A percentile compares a stretch with the other conserved stretches of the same genome.
Conservation (phyloP, 768 basidiomycete genomes). For the Coprinopsis marcescibilis region DNA sequence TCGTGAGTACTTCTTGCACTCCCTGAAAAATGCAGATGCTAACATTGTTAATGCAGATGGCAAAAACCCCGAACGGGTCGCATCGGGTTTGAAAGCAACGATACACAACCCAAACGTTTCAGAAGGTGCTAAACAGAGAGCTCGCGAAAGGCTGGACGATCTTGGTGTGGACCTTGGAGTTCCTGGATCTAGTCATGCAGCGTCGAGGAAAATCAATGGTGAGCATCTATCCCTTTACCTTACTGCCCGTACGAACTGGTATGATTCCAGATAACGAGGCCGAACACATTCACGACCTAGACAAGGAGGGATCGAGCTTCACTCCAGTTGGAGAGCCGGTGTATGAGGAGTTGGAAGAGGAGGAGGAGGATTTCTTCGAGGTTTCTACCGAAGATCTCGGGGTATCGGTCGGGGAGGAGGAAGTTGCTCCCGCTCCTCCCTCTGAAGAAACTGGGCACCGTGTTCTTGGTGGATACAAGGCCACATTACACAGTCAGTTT, state of each 20-base stretch:
- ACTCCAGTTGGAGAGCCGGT: no score
- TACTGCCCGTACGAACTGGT: neutral
- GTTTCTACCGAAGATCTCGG: neutral
- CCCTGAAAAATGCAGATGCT: neutral
- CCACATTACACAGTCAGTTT: slow-evolving; percentile 22
- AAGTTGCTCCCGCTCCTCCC: neutral
- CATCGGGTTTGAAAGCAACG: slow-evolving; percentile 53
- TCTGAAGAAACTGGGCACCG: slow-evolving; percentile 10
- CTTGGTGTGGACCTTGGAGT: slow-evolving; percentile 9
- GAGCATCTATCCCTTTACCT: neutral
- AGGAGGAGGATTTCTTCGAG: slow-evolving; percentile 9
- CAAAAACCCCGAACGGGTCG: slow-evolving; percentile 23
- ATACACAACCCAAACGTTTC: slow-evolving; percentile 52
- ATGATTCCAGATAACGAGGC: neutral
- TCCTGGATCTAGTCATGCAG: neutral
- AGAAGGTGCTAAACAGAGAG: slow-evolving; percentile 42
- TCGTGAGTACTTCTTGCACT: neutral
- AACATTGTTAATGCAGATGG: neutral
- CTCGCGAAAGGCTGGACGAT: slow-evolving; percentile 33
- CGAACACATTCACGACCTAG: neutral
- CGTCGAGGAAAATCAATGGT: neutral
- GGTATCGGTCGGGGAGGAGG: neutral
- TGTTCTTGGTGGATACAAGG: slow-evolving; percentile 26
- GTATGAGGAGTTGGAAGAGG: neutral
- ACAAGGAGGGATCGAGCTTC: no score